A percentile compares a stretch with the other conserved stretches of the same genome.
Conservation (phyloP, 108 stramenopile species). For the Cylindrotheca fusiformis region DNA sequence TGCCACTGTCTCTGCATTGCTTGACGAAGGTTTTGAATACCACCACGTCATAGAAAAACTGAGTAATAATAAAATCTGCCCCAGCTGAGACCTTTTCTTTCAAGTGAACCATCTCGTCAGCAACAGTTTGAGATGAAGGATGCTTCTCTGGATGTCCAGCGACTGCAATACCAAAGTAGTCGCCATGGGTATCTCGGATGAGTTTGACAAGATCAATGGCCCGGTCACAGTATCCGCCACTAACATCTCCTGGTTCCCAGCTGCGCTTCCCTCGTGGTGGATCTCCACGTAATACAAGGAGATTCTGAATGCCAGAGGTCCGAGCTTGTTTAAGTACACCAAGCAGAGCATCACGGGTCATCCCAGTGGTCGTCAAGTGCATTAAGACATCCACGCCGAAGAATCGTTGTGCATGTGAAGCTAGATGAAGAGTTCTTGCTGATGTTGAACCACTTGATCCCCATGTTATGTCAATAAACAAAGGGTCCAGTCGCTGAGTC, state of each 20-base stretch:
- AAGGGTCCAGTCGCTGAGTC: conserved; percentile 83
- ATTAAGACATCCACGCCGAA: conserved; percentile 88
- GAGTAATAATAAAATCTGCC: conserved; percentile 94
- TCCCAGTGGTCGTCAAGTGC: conserved; percentile 91
- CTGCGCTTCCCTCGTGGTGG: conserved; percentile 82
- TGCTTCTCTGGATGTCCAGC: conserved; percentile 97
- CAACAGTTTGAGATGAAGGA: conserved; percentile 58
- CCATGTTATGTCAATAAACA: conserved; percentile 96
- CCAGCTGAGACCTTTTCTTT: conserved; percentile 93
- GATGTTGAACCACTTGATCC: conserved; percentile 81
- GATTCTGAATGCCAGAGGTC: conserved; percentile 77
- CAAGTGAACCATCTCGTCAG: conserved; percentile 83
- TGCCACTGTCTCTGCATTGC: conserved; percentile 73
- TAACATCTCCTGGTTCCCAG: conserved; percentile 69
- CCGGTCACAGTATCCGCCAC: conserved; percentile 72
- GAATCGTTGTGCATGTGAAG: conserved; percentile 83
- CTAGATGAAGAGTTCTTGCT: conserved; percentile 76
- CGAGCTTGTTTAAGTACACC: conserved; percentile 57
- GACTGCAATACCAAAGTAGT: conserved; percentile 93
- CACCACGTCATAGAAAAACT: conserved; percentile 92
- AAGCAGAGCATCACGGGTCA: conserved; percentile 53
- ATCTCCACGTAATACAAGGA: conserved; percentile 94
- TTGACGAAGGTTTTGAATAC: conserved; percentile 80
- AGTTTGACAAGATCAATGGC: conserved; percentile 91
- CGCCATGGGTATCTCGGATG: conserved; percentile 86